Evolutionary conservation across 75 land plant species (phyloP).

Genomic region (Larix kaempferi): DNA sequence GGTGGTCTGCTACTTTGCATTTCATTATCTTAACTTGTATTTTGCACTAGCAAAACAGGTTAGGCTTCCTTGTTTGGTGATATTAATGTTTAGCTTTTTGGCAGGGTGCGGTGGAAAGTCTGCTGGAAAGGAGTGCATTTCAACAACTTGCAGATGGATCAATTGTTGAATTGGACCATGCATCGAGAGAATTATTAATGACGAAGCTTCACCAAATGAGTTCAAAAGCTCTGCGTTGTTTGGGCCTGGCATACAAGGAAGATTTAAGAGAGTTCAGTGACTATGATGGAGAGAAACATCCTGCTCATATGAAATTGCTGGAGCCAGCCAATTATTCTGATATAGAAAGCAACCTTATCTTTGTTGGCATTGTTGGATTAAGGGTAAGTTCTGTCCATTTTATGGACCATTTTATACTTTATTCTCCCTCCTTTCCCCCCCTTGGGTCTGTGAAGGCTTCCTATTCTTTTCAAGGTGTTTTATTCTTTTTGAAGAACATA

Average conservation of each 20-base stretch:
- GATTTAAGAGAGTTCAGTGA: constrained; percentile 65
- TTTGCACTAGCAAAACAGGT: neutral
- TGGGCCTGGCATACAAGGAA: constrained; percentile 87
- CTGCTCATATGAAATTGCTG: constrained; percentile 71
- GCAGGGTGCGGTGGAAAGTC: constrained; percentile 92
- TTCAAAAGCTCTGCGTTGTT: constrained; percentile 81
- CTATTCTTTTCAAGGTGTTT: neutral
- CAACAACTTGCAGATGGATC: constrained; percentile 72
- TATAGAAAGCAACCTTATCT: constrained; percentile 76
- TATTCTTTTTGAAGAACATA: neutral
- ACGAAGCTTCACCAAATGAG: constrained; percentile 57
- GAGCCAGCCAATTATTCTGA: constrained; percentile 65
- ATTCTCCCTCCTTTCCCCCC: no score
- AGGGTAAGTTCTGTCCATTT: constrained; percentile 47
- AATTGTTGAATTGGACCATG: constrained; percentile 56
- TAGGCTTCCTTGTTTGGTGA: neutral
- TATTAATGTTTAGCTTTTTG: constrained; percentile 1
- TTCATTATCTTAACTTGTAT: neutral
- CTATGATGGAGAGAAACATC: constrained; percentile 64
- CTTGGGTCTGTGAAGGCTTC: neutral
- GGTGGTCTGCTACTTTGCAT: neutral
- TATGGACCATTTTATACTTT: neutral
- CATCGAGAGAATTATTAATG: constrained; percentile 44
- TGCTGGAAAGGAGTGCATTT: constrained; percentile 64
- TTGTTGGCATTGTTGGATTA: constrained; percentile 81